phyloP scores from a whole-genome alignment of 257 asterid species.

The Gentiana straminea region DNA sequence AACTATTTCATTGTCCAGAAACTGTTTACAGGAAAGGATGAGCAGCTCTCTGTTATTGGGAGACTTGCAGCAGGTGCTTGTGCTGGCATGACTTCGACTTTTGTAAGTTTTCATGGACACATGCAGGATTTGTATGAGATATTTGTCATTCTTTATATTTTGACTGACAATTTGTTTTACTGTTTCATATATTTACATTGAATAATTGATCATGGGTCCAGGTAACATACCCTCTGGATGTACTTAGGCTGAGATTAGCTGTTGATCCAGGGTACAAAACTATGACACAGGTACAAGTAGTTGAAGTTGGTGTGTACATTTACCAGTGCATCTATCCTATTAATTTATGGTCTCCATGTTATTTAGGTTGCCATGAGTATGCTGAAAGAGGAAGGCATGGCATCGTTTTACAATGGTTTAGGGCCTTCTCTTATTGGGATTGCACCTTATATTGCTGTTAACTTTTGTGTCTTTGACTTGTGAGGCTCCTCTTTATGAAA shows the following conservation, averaged over 20 bases:
- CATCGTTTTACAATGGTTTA: constrained; percentile 78
- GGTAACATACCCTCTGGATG: constrained; percentile 91
- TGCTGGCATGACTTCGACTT: constrained; percentile 99
- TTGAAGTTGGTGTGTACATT: constrained; percentile 4
- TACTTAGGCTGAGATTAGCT: constrained; percentile 83
- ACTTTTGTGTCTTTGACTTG: constrained; percentile 96
- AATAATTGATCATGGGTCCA: constrained; percentile 20
- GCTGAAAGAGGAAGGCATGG: constrained; percentile 86
- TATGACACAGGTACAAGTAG: constrained; percentile 63
- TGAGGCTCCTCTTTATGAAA: constrained; percentile 46
- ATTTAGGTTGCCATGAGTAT: constrained; percentile 79
- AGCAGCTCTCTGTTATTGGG: constrained; percentile 76
- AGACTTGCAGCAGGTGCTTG: constrained; percentile 99
- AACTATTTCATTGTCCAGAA: constrained; percentile 32
- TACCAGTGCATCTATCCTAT: constrained; percentile 1
- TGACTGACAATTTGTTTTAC: background rate
- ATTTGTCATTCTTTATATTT: background rate
- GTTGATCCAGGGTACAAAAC: constrained; percentile 82
- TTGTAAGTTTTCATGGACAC: constrained; percentile 56
- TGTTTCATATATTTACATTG: background rate
- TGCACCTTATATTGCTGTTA: constrained; percentile 91
- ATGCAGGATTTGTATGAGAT: constrained; percentile 1
- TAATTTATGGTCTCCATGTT: constrained; percentile 8
- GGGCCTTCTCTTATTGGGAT: constrained; percentile 96
- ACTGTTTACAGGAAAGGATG: constrained; percentile 64